Evolutionary conservation across 176 grass and related monocot species (phyloP), one percentile per base, ranked within the genome.

Genomic region (Eleusine coracana): DNA sequence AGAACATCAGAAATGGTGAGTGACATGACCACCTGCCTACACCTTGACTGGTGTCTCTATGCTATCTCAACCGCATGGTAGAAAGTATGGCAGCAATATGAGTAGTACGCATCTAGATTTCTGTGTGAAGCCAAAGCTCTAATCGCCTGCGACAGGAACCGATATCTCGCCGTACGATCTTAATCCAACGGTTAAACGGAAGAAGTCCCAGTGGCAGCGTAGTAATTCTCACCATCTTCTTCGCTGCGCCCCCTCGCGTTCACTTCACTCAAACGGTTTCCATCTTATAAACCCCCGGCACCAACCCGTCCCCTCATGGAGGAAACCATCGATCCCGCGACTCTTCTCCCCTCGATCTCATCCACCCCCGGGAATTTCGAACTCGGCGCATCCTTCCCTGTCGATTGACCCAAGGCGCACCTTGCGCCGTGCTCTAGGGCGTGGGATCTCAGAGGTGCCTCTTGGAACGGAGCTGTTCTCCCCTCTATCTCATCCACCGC

Each of bases 261-360:
- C 50, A 25, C 61, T 75, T 61, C 78, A 87, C 81, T 79, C 83
- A 67, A 83, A 82, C 88, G 70, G 37, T 39, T 73, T 25, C 29
- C 77, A 69, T 79, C 60, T 39, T 88, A 78, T 83, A 87, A 88
- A 84, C 84, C 65, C 67, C 76, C 80, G 27, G 55, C 80, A 78
- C 42, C 84, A 61, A 73, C 77, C 28, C 16, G 38, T 55, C 62
- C 21, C 39, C 36, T 69, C n/a, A 91, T 93, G 90, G 82, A 68
- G 69, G 84, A 82, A 90, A 49, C 65, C 75, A 46, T 86, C 77
- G 36, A 27, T 37, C 70, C 66, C 74, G 20, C 59, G 4, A 51
- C 61, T 7, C 56, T 41, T 6, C 41, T 41, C 11, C 10, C 11
- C 20, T 9, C 3, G 20, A 9, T 3, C 23, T 13, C 25, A 29